phyloP scores from a whole-genome alignment of 306 rosid genomes.

The Inga oerstediana region DNA sequence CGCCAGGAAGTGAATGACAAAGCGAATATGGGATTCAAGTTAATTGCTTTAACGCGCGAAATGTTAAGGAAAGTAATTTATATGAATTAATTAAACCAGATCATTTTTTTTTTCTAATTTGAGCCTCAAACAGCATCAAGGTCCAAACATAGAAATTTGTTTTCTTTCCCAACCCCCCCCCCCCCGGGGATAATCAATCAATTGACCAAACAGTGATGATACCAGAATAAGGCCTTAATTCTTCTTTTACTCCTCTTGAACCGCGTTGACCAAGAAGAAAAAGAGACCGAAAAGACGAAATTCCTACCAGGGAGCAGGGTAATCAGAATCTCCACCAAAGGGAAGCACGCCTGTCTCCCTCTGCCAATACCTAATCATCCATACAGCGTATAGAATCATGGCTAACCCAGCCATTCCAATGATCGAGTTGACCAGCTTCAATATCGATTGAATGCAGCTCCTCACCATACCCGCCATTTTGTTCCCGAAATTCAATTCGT shows the following conservation, averaged over 20 bases:
- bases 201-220: not conserved
- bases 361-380: constrained; percentile 86
- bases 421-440: constrained; percentile 79
- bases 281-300: not conserved
- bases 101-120: not conserved
- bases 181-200: not conserved
- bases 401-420: constrained; percentile 80
- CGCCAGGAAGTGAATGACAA: not conserved
- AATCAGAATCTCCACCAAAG: constrained; percentile 51
- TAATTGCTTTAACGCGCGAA: not conserved
- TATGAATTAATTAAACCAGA: not conserved
- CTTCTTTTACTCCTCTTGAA: not conserved
- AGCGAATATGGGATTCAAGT: constrained; percentile 17
- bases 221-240: not conserved
- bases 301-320: constrained; percentile 64
- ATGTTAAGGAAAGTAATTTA: not conserved
- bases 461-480: constrained; percentile 56
- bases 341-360: constrained; percentile 55
- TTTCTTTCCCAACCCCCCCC: not conserved
- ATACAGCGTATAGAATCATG: constrained; percentile 62
- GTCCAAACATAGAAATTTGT: not conserved
- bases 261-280: not conserved
- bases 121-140: not conserved
- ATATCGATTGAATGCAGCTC: constrained; percentile 70
- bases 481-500: constrained; percentile 20